These are phyloP conservation scores for Besnoitia besnoiti DNA, from an alignment of 169 alveolate genomes.

Conservation along the genomic window DNA sequence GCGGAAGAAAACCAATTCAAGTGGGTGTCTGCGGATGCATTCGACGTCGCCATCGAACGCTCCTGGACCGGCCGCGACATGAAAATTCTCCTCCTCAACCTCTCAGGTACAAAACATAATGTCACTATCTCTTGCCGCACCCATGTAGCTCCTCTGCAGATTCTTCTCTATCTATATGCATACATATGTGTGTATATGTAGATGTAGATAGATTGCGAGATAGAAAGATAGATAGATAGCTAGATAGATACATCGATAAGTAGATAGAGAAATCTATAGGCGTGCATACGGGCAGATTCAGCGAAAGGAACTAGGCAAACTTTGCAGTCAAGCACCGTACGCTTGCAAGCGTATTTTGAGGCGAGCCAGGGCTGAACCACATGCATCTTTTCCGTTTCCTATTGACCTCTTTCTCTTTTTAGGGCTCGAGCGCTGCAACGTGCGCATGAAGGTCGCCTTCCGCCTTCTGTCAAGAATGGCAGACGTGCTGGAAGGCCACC, in stretches of 20 bases:
- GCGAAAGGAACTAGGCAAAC: too few species aligned
- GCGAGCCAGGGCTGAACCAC: too few species aligned
- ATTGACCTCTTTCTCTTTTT: not conserved
- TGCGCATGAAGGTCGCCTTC: slow-evolving; percentile 47
- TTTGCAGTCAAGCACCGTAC: too few species aligned
- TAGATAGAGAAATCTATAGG: too few species aligned
- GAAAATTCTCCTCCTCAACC: not conserved
- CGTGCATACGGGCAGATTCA: too few species aligned
- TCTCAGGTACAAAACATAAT: slow-evolving; percentile 2
- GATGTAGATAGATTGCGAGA: too few species aligned
- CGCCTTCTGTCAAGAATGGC: slow-evolving; percentile 47
- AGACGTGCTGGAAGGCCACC: slow-evolving; percentile 53
- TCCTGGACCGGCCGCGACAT: slow-evolving; percentile 58
- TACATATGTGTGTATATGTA: not conserved
- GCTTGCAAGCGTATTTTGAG: too few species aligned
- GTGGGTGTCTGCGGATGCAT: slow-evolving; percentile 13
- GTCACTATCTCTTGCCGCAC: not conserved
- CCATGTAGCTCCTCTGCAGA: too few species aligned
- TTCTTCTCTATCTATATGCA: not conserved
- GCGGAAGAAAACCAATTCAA: slow-evolving; percentile 26
- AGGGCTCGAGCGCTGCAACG: slow-evolving; percentile 30
- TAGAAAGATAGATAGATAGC: not conserved
- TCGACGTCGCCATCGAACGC: slow-evolving; percentile 46
- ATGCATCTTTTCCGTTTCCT: too few species aligned
- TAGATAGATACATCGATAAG: not conserved